Percentiles rank a stretch among this genome's conserved stretches.
Evolutionary conservation across 139 green algal species (phyloP).

Genomic region (Volvox reticuliferus): DNA sequence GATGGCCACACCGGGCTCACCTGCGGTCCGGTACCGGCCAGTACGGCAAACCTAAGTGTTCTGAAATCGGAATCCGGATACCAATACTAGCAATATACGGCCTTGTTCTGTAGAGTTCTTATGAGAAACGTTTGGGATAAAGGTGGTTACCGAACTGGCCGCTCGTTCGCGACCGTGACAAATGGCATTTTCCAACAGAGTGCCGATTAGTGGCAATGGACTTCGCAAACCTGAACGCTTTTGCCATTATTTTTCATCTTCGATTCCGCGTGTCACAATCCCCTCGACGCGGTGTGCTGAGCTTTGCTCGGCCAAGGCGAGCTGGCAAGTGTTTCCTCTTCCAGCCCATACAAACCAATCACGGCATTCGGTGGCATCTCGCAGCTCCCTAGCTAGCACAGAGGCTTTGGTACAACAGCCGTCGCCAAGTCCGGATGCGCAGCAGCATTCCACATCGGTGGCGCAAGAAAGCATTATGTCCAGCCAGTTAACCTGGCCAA

Average conservation of each 20-base stretch:
- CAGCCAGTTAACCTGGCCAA: constrained; percentile 70
- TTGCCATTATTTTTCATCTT: background rate
- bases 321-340: background rate
- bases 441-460: background rate
- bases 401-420: background rate
- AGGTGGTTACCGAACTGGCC: too few species aligned
- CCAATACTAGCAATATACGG: too few species aligned
- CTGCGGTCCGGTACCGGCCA: too few species aligned
- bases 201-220: background rate
- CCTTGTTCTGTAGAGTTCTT: too few species aligned
- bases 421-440: background rate
- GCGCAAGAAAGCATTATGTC: constrained; percentile 23
- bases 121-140: too few species aligned
- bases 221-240: too few species aligned
- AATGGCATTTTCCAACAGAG: background rate
- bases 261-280: background rate
- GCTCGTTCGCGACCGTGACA: too few species aligned
- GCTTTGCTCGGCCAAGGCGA: background rate
- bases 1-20: too few species aligned
- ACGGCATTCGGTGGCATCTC: background rate
- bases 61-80: too few species aligned
- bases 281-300: background rate
- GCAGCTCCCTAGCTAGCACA: background rate
- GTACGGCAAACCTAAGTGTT: too few species aligned
- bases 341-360: background rate